Evolutionary conservation across 2,329 filamentous ascomycete genomes (phyloP), one percentile per base, ranked within the genome.

Genomic region (Fusarium beomiforme): DNA sequence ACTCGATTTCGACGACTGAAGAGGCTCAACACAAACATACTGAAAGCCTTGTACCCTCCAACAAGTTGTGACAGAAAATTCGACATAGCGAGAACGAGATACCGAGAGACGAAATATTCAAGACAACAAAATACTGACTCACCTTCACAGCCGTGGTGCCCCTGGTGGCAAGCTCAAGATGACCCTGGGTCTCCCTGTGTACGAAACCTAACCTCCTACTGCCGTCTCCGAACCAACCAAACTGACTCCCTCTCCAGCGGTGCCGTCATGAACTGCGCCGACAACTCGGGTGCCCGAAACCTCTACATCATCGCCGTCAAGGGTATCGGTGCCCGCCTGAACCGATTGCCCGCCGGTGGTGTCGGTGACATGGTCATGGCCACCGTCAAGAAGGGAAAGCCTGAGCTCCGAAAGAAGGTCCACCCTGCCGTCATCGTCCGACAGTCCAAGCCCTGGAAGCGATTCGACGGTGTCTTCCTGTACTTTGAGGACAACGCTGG

Each of bases 401-500:
- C 97, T 75, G 97, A 99, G 88, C 89, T 99, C 83, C 91, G 97
- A 87, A 99, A 99, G 93, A 99, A 99, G 93, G 96, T 99, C 86
- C 97, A 99, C 94, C 96, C 96, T 79, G 96, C 96, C 82, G 95
- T 99, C 83, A 96, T 99, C 83, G 95, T 98, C 84, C 90, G 96
- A 85, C 96, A 98, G 89, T 93, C 92, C 89, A 99, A 99, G 92
- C 96, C 96, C 81, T 99, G 96, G 96, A 95, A 96, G 90, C 92
- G 96, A 85, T 93, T 93, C 79, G 96, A 99, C 85, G 97, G 96
- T 87, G 93, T 98, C 81, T 99, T 94, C 91, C 91, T 99, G 80
- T 99, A 99, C 91, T 99, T 99, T 83, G 96, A 99, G 93, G 97
- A 99, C 88, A 99, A 99, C 86, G 96, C 96, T 84, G 96, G 96